Conservation (phyloP, 768 basidiomycete species). For the Kwoniella heveanensis region DNA sequence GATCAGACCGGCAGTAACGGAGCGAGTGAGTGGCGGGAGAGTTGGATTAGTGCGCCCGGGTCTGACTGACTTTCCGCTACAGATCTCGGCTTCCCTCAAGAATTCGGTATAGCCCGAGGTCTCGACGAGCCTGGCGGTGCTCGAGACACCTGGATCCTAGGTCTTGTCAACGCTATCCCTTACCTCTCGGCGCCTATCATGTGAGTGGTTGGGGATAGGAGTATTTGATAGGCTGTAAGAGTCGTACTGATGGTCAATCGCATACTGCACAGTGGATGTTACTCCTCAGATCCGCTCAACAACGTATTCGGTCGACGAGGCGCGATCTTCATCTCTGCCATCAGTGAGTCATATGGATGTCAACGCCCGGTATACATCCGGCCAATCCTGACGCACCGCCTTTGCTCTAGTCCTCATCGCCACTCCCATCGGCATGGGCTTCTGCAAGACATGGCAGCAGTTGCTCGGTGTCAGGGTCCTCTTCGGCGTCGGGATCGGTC, state of each 20-base stretch:
- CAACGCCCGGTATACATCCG: no score
- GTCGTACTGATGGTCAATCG: no score
- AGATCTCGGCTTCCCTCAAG: constrained; percentile 50
- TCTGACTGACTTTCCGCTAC: background rate
- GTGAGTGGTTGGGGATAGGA: no score
- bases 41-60: background rate
- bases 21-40: constrained; percentile 21
- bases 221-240: no score
- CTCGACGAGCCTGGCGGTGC: constrained; percentile 7
- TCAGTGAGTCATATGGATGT: constrained; percentile 55
- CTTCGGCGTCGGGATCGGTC: constrained; percentile 53
- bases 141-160: constrained; percentile 50
- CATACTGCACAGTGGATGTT: constrained; percentile 47
- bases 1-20: constrained; percentile 53
- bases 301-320: constrained; percentile 63
- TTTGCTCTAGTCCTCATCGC: constrained; percentile 7
- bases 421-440: constrained; percentile 48
- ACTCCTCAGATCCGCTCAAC: constrained; percentile 66
- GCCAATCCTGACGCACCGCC: no score
- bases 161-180: constrained; percentile 33
- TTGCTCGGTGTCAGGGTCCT: constrained; percentile 42
- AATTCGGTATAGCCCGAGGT: constrained; percentile 47
- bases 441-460: constrained; percentile 45
- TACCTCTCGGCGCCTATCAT: constrained; percentile 28
- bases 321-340: constrained; percentile 61